Percentiles rank a stretch among this genome's conserved stretches.
phyloP scores from a whole-genome alignment of 805 yeast genomes.

The Candida loeiensis region DNA sequence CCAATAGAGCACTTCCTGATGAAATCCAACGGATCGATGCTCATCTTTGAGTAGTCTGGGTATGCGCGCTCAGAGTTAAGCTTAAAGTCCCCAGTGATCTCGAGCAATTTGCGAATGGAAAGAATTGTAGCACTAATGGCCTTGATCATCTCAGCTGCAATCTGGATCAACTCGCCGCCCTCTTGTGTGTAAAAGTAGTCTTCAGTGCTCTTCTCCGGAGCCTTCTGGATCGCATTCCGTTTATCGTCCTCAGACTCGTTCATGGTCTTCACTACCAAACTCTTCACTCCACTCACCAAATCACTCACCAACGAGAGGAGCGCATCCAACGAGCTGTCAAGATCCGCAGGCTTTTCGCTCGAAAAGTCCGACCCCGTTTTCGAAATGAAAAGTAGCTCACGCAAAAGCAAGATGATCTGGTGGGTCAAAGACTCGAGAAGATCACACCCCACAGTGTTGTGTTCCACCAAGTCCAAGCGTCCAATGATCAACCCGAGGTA shows the following conservation, averaged over 20 bases:
- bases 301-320: slow-evolving; percentile 60
- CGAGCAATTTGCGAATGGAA: slow-evolving; percentile 49
- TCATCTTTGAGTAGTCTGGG: slow-evolving; percentile 58
- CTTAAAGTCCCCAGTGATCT: slow-evolving; percentile 63
- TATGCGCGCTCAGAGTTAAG: slow-evolving; percentile 57
- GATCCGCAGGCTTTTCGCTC: slow-evolving; percentile 36
- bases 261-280: slow-evolving; percentile 54
- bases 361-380: slow-evolving; percentile 45
- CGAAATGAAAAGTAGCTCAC: slow-evolving; percentile 62
- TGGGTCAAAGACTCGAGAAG: slow-evolving; percentile 62
- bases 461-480: slow-evolving; percentile 73
- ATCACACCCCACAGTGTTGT: slow-evolving; percentile 67
- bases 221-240: slow-evolving; percentile 15
- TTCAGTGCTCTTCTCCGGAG: not conserved
- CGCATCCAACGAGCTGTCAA: slow-evolving; percentile 52
- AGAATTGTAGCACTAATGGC: slow-evolving; percentile 47
- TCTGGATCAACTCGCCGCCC: slow-evolving; percentile 61
- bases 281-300: slow-evolving; percentile 60
- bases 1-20: slow-evolving; percentile 60
- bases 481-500: slow-evolving; percentile 70
- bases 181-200: slow-evolving; percentile 58
- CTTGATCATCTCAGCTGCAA: slow-evolving; percentile 58
- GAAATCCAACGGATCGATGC: slow-evolving; percentile 58
- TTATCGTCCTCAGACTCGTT: slow-evolving; percentile 37
- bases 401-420: slow-evolving; percentile 60